Conservation (phyloP, 2,329 filamentous ascomycete genomes). For the Cyphellophora attinorum region DNA sequence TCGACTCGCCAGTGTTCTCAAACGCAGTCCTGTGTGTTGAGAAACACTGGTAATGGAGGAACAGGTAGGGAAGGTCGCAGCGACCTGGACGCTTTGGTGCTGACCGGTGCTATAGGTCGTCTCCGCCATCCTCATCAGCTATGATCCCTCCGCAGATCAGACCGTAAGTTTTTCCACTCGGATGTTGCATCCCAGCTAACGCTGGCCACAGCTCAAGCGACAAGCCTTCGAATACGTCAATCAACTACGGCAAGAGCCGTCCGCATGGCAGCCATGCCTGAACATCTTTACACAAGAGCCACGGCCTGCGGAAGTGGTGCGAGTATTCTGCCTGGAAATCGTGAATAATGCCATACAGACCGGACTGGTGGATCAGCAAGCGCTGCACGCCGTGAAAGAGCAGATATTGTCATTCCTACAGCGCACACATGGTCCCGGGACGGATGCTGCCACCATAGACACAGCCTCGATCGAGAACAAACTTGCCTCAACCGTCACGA, state of each 20-base stretch:
- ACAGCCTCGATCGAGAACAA: conserved; percentile 83
- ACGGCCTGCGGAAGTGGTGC: conserved; percentile 69
- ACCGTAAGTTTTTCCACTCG: conserved; percentile 19
- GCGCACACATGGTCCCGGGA: conserved; percentile 56
- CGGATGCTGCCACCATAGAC: conserved; percentile 50
- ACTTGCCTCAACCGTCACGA: conserved; percentile 88
- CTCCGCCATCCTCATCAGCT: conserved; percentile 80
- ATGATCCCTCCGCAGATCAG: conserved; percentile 67
- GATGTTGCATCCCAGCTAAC: background rate
- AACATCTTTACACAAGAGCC: conserved; percentile 73
- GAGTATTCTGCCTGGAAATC: conserved; percentile 81
- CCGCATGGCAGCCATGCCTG: conserved; percentile 85
- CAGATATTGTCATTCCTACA: conserved; percentile 72
- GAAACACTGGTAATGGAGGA: conserved; percentile 21
- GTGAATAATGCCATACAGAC: conserved; percentile 85
- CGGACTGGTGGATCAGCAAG: conserved; percentile 63
- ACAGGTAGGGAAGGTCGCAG: conserved; percentile 11
- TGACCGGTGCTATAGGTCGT: conserved; percentile 34
- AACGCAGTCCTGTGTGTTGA: conserved; percentile 15
- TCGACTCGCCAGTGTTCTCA: conserved; percentile 17
- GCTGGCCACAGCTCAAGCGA: conserved; percentile 50
- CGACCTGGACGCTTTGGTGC: conserved; percentile 22
- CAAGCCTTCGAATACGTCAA: conserved; percentile 59
- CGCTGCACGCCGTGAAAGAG: conserved; percentile 67
- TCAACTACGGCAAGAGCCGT: conserved; percentile 70